Percentiles rank a stretch among this genome's conserved stretches.
These are phyloP conservation scores for Royoungia palumana DNA, from an alignment of 768 basidiomycete species.

Conservation along the genomic window DNA sequence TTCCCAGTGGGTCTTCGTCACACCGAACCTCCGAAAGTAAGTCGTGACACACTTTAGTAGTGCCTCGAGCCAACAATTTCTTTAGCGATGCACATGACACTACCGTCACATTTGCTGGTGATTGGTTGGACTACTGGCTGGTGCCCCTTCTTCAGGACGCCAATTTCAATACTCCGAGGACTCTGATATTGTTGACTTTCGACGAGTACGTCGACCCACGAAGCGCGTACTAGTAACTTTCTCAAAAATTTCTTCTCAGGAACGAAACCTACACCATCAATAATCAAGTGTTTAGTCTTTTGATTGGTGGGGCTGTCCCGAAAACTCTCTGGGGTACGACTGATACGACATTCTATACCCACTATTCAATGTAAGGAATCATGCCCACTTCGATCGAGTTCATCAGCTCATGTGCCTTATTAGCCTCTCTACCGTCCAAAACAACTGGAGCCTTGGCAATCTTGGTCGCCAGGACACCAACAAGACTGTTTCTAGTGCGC, in stretches of 20 bases:
- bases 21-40: conserved; percentile 49
- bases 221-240: not conserved
- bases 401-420: not conserved
- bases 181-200: conserved; percentile 60
- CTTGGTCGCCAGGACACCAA: conserved; percentile 61
- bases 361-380: conserved; percentile 46
- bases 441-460: conserved; percentile 60
- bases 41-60: not conserved
- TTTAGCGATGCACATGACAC: conserved; percentile 62
- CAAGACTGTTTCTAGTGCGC: conserved; percentile 30
- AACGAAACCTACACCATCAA: conserved; percentile 35
- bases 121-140: conserved; percentile 51
- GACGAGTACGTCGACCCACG: conserved; percentile 46
- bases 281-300: conserved; percentile 46
- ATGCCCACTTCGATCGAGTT: not conserved
- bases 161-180: conserved; percentile 51
- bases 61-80: not conserved
- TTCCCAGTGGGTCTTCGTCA: conserved; percentile 61
- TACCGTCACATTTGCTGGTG: conserved; percentile 41
- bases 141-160: conserved; percentile 46
- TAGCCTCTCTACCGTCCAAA: conserved; percentile 50
- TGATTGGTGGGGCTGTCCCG: conserved; percentile 48
- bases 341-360: conserved; percentile 56
- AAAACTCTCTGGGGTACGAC: conserved; percentile 37
- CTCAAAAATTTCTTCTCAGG: conserved; percentile 5